A percentile compares a stretch with the other conserved stretches of the same genome.
These are phyloP conservation scores for Oleoguttula mirabilis DNA, from an alignment of 495 filamentous ascomycete genomes.

Conservation along the genomic window DNA sequence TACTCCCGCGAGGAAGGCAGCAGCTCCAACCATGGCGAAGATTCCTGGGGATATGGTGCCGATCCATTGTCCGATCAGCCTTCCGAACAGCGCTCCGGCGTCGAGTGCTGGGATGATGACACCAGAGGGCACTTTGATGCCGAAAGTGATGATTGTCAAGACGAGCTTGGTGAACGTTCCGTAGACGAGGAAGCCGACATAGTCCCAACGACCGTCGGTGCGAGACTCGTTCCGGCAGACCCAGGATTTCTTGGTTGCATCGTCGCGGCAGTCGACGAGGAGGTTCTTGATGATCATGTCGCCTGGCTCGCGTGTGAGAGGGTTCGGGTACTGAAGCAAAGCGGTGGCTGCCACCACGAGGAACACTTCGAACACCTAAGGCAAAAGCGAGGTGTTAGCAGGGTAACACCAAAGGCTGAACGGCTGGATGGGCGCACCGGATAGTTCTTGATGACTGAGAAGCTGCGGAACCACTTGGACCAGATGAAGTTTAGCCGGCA, in stretches of 20 bases:
- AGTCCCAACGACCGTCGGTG: constrained; percentile 18
- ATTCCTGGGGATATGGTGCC: constrained; percentile 41
- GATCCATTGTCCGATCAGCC: constrained; percentile 41
- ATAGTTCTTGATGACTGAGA: constrained; percentile 38
- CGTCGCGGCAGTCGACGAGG: constrained; percentile 39
- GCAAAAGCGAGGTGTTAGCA: constrained; percentile 25
- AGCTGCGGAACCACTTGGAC: constrained; percentile 43
- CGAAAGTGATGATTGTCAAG: constrained; percentile 45
- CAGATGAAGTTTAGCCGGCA: constrained; percentile 45
- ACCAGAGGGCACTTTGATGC: constrained; percentile 46
- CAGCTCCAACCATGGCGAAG: constrained; percentile 50
- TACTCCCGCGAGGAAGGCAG: constrained; percentile 46
- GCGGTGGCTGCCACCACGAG: constrained; percentile 41
- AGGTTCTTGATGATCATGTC: constrained; percentile 43
- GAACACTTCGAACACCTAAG: constrained; percentile 43
- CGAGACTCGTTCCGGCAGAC: constrained; percentile 38
- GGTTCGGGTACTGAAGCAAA: constrained; percentile 45
- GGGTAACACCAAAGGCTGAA: not conserved
- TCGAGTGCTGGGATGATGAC: constrained; percentile 49
- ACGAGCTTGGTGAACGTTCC: constrained; percentile 42
- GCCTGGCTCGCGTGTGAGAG: constrained; percentile 39
- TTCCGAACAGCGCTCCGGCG: constrained; percentile 44
- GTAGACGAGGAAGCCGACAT: constrained; percentile 40
- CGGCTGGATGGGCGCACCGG: not conserved
- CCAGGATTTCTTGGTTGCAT: constrained; percentile 29